A percentile compares a stretch with the other conserved stretches of the same genome.
phyloP scores from a whole-genome alignment of 495 filamentous ascomycete species.

The Annulohypoxylon moriforme region DNA sequence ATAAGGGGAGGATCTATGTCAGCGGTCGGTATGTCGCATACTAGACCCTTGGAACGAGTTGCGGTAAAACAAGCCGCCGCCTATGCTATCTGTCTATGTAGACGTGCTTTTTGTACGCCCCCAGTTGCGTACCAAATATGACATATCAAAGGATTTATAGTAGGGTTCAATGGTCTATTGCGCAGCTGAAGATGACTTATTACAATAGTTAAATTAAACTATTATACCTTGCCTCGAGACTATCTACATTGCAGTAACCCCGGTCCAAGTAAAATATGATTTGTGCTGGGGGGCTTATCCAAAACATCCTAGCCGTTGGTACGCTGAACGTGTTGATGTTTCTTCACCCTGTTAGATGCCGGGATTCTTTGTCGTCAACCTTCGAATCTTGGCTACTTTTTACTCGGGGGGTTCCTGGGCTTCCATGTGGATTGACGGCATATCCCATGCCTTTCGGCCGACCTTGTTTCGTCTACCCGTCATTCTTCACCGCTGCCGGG shows the following conservation, averaged over 20 bases:
- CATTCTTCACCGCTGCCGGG: constrained; percentile 25
- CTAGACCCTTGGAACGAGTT: constrained; percentile 2
- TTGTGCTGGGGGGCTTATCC: constrained; percentile 22
- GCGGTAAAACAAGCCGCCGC: constrained; percentile 2
- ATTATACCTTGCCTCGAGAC: background rate
- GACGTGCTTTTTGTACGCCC: constrained; percentile 15
- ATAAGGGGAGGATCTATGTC: constrained; percentile 18
- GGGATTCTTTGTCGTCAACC: constrained; percentile 12
- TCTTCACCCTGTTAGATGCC: constrained; percentile 10
- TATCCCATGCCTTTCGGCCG: constrained; percentile 6
- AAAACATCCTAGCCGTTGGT: constrained; percentile 15
- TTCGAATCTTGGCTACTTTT: constrained; percentile 7
- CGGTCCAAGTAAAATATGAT: constrained; percentile 9
- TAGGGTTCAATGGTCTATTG: constrained; percentile 8
- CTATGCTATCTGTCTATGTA: background rate
- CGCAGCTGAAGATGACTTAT: background rate
- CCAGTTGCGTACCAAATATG: constrained; percentile 9
- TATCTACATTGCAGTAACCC: background rate
- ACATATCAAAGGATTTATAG: background rate
- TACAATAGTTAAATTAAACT: constrained; percentile 13
- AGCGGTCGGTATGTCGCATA: constrained; percentile 27
- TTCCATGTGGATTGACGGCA: constrained; percentile 19
- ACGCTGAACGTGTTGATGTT: constrained; percentile 34
- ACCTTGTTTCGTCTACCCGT: constrained; percentile 16
- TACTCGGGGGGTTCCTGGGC: constrained; percentile 1